A percentile compares a stretch with the other conserved stretches of the same genome.
Evolutionary conservation across 306 rosid genomes (phyloP).

Genomic region (Gastrolobium villosum): DNA sequence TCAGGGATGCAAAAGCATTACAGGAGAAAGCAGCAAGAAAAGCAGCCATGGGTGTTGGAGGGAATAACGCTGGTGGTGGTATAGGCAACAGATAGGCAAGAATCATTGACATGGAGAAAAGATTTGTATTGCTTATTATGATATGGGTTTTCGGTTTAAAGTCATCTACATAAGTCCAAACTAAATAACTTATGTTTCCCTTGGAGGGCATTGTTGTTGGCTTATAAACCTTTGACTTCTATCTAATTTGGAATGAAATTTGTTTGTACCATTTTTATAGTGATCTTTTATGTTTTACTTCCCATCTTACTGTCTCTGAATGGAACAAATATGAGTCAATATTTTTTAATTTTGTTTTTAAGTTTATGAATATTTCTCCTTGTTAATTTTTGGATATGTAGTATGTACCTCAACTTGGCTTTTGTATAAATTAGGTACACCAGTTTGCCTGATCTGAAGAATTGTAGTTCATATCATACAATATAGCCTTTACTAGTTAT

Average conservation of each 20-base stretch:
- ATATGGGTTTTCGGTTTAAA: constrained; percentile 44
- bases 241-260: constrained; percentile 46
- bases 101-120: constrained; percentile 1
- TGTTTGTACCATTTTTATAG: constrained; percentile 9
- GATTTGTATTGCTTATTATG: constrained; percentile 41
- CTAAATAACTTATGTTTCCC: neutral
- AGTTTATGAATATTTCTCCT: too few species aligned
- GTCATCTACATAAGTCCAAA: constrained; percentile 38
- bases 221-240: constrained; percentile 37
- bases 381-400: neutral
- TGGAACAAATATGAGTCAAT: neutral
- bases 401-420: neutral
- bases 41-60: constrained; percentile 59
- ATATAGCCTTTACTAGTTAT: neutral
- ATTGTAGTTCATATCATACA: neutral
- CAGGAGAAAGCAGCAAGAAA: constrained; percentile 73
- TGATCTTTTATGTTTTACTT: neutral
- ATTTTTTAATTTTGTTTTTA: too few species aligned
- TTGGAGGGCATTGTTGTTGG: constrained; percentile 48
- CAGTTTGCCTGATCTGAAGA: neutral
- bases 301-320: neutral
- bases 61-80: constrained; percentile 58
- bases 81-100: constrained; percentile 46
- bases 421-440: neutral
- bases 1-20: constrained; percentile 75